phyloP scores from a whole-genome alignment of 495 filamentous ascomycete species.

The Podospora pseudocomata region DNA sequence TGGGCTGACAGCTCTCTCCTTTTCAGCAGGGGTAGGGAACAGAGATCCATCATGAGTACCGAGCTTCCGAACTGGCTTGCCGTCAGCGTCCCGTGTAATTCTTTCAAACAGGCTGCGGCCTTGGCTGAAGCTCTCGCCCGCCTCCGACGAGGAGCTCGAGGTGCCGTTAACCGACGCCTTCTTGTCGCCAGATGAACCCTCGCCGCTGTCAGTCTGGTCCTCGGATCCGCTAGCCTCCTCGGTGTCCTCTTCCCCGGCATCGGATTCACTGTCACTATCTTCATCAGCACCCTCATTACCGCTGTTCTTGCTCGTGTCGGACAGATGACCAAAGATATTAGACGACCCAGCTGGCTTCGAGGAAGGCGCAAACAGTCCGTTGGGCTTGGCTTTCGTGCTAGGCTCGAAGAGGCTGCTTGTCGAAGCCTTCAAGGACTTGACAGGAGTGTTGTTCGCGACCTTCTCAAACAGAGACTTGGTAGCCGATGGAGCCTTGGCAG shows the following conservation, averaged over 20 bases:
- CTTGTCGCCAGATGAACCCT: conserved; percentile 32
- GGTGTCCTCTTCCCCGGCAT: conserved; percentile 41
- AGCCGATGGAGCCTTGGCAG: conserved; percentile 41
- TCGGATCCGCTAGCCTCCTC: conserved; percentile 17
- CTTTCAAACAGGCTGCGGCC: conserved; percentile 59
- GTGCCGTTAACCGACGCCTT: conserved; percentile 24
- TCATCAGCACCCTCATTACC: conserved; percentile 44
- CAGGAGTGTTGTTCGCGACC: conserved; percentile 38
- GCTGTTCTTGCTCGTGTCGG: conserved; percentile 49
- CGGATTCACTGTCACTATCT: conserved; percentile 46
- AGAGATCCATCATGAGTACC: conserved; percentile 24
- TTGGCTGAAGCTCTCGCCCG: conserved; percentile 28
- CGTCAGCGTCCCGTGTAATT: conserved; percentile 45
- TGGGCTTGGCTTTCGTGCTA: conserved; percentile 8
- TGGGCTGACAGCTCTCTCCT: conserved; percentile 34
- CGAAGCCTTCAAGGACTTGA: conserved; percentile 28
- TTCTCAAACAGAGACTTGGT: conserved; percentile 47
- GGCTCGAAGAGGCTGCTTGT: not conserved
- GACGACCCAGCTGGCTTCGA: conserved; percentile 23
- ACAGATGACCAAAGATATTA: conserved; percentile 64
- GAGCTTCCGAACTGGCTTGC: conserved; percentile 45
- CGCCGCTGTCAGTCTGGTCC: conserved; percentile 26
- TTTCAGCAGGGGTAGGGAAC: conserved; percentile 28
- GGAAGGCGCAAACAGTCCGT: conserved; percentile 27
- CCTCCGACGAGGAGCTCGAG: conserved; percentile 34